Evolutionary conservation across 768 basidiomycete species (phyloP).

Genomic region (Amanita molliuscula): DNA sequence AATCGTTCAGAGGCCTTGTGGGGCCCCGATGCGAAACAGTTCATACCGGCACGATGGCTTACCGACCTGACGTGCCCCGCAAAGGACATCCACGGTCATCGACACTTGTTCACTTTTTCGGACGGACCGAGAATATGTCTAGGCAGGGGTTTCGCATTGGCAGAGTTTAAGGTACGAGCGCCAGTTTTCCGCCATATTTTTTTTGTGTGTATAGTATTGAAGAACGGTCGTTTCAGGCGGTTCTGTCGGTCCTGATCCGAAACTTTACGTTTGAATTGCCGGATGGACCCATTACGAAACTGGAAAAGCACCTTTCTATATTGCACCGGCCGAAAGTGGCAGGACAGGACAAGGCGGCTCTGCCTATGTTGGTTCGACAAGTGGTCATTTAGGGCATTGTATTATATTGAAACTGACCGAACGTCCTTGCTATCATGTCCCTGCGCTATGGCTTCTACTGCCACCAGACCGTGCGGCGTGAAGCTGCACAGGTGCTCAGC

Average conservation of each 20-base stretch:
- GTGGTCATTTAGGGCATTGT: background rate
- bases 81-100: constrained; percentile 23
- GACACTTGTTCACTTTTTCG: constrained; percentile 31
- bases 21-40: constrained; percentile 34
- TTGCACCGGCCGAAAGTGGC: constrained; percentile 29
- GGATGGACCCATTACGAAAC: constrained; percentile 27
- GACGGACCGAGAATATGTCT: constrained; percentile 37
- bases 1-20: constrained; percentile 30
- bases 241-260: constrained; percentile 32
- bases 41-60: constrained; percentile 35
- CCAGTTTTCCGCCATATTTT: background rate
- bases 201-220: background rate
- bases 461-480: too few species aligned
- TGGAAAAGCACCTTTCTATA: constrained; percentile 24
- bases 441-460: too few species aligned
- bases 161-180: constrained; percentile 1
- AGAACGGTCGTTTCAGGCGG: constrained; percentile 18
- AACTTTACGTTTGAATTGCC: constrained; percentile 30
- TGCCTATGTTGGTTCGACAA: constrained; percentile 21
- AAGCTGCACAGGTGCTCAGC: too few species aligned
- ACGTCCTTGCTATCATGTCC: background rate
- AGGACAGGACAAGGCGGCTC: constrained; percentile 21
- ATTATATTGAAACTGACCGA: background rate
- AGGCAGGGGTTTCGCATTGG: constrained; percentile 29
- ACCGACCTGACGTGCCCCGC: constrained; percentile 15